These are phyloP conservation scores for Bolboschoenus planiculmis DNA, from an alignment of 176 grass and related monocot species.

Conservation along the genomic window DNA sequence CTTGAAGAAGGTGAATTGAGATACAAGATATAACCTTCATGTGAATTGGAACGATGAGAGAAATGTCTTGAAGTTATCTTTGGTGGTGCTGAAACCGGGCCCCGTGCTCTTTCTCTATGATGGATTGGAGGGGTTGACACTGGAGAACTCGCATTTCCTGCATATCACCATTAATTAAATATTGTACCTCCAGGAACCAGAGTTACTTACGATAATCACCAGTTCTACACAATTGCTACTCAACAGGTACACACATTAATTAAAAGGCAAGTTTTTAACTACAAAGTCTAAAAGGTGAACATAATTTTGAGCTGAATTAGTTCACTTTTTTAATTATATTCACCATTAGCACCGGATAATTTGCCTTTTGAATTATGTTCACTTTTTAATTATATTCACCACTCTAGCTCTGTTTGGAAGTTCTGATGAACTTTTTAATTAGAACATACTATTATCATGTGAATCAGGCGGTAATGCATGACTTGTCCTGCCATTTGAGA, in stretches of 20 bases:
- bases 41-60: constrained; percentile 11
- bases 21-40: constrained; percentile 16
- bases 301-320: not conserved
- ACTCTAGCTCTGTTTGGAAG: not conserved
- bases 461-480: not conserved
- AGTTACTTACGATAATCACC: not conserved
- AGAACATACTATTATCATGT: constrained; percentile 1
- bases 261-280: not conserved
- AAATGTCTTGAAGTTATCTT: constrained; percentile 12
- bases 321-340: not conserved
- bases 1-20: not conserved
- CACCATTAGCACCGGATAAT: not conserved
- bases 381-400: too few relatives aligned
- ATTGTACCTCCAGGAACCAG: not conserved
- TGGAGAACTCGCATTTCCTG: constrained; percentile 11
- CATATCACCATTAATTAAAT: not conserved
- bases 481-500: not conserved
- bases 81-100: constrained; percentile 23
- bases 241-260: not conserved
- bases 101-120: not conserved
- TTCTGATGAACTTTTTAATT: not conserved
- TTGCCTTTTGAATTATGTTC: not conserved
- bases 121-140: constrained; percentile 20
- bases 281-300: not conserved
- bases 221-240: constrained; percentile 19